Base-by-base conservation (phyloP, 2,329 filamentous ascomycete species). In the Trichocomaceae sp. region DNA sequence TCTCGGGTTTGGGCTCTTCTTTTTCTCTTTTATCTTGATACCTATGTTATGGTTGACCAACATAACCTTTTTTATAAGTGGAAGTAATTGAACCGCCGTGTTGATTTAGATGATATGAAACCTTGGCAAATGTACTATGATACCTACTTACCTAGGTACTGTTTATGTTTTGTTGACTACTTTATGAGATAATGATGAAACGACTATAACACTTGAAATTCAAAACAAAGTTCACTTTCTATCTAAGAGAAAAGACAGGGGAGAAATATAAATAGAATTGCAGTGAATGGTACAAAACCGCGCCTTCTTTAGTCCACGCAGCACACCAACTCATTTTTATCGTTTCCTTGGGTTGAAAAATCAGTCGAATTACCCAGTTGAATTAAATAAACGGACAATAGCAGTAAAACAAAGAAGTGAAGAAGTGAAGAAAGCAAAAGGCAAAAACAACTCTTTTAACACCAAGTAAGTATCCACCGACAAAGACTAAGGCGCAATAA, bases 361-460 rank as follows among this genome's bases (percentile, higher is more conserved):
- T 19, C 39, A 20, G 39, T 42, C 19, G 19, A 22, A 20, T 19
- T 7, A 2, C 10, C 8, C 19, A 42, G 8, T 2, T 42, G 22
- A 52, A 58, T 64, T 60, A 59, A 61, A 59, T 41, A 9, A 19
- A 52, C 15, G n/a, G 46, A 23, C 33, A 58, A 52, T 53, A 56
- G 58, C 31, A 33, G 46, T 49, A 56, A 61, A 35, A 58, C 52
- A 53, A 41, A 61, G 59, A 60, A 60, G 59, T 59, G 59, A 59
- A 57, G 50, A 46, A 22, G 51, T 56, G 48, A 55, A 50, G 59
- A 57, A 48, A 44, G n/a, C 48, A 56, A 47, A 55, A 52, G 50
- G 41, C 52, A 45, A 50, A 49, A n/a, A 19, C 20, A 17, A 37
- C 20, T 42, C 17, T 47, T n/a, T 47, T 47, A 51, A 22, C 41